Evolutionary conservation across 1,284 basidiomycete genomes (phyloP), one percentile per base, ranked within the genome.

Genomic region (Apiotrichum brassicae): DNA sequence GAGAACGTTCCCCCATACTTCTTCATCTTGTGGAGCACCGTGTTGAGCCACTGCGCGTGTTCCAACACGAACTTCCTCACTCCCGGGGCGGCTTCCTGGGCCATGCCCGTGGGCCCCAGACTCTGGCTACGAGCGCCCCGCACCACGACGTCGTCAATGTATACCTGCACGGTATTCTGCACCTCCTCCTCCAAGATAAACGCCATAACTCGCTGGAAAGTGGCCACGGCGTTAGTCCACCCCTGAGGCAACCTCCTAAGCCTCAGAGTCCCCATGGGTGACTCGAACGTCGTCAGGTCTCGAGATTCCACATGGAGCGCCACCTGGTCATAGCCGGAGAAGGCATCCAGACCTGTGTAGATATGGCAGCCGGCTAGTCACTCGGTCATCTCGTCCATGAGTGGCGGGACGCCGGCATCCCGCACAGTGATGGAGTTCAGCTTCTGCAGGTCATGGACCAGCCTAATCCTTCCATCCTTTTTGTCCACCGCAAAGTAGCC

Each of bases 331-430:
- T 53, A 53, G 14, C 51, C 51, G 3, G 51, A 23, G 19, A 53
- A 53, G 35, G 46, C 46, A 32, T 53, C 51, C 11, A 53, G 37
- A 14, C 28, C 36, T 4, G 51, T 39, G 38, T 53, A 53, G 11
- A 53, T 48, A n/a, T 34, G 19, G 35, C 41, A 43, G 2, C 51
- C 51, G 8, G 46, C 41, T n/a, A 53, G 24, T 14, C 26, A 13
- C 36, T 53, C 51, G 11, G 51, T 53, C 38, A 53, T 40, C 28
- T 48, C 51, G 20, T 53, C 51, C 51, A 53, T 53, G 26, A 28
- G 32, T 3, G 51, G 51, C 1, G 46, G 46, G 3, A 44, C 16
- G 6, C 51, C 46, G 4, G 46, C 39, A 42, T 53, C 46, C 1
- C 46, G 33, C 6, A 53, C 23, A 4, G 51, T 53, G 36, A 43